Evolutionary conservation across 768 basidiomycete genomes (phyloP), one percentile per base, ranked within the genome.

Genomic region (Dioszegia hungarica): DNA sequence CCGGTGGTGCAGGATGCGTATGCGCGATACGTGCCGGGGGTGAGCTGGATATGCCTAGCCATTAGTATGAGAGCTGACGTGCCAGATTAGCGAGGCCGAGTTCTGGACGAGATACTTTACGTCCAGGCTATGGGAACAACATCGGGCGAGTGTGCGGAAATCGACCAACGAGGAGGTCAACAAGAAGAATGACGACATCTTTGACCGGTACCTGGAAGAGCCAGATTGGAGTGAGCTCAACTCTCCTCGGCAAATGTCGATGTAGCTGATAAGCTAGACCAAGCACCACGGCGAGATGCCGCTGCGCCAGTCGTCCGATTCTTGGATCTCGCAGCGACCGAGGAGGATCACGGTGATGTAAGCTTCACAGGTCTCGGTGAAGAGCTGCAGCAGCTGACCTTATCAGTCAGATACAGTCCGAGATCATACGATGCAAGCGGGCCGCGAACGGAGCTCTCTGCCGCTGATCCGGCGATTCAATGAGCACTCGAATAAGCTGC

Each of bases 31-130:
- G 93, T 98, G 0, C 92, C 94, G 2, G 81, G 92, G 87, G 79
- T 60, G 72, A 63, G 50, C n/a, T 33, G 31, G 53, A 41, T 20
- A 25, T 28, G 38, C 15, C 24, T 24, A 33, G 4, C 5, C 37
- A 27, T 59, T 4, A n/a, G 12, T 19, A 12, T 20, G 28, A 31
- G 25, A 44, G 44, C 24, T 39, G 5, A 48, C n/a, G 24, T 31
- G 19, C 15, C 72, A 97, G 91, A 81, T 97, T 44, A 83, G 85
- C 22, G 90, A 97, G 77, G 86, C 85, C 56, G 86, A 89, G 68
- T 99, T 99, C 73, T 99, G 95, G 95, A 86, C 84, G 67, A 84
- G 95, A 45, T 99, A 97, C 79, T 95, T 99, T 75, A 88, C 90
- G 68, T 94, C 91, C 27, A 92, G 88, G 70, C 80, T 99, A 12